Evolutionary conservation across 129 eudicot species (phyloP), one percentile per base, ranked within the genome.

Genomic region (Tagetes patula): DNA sequence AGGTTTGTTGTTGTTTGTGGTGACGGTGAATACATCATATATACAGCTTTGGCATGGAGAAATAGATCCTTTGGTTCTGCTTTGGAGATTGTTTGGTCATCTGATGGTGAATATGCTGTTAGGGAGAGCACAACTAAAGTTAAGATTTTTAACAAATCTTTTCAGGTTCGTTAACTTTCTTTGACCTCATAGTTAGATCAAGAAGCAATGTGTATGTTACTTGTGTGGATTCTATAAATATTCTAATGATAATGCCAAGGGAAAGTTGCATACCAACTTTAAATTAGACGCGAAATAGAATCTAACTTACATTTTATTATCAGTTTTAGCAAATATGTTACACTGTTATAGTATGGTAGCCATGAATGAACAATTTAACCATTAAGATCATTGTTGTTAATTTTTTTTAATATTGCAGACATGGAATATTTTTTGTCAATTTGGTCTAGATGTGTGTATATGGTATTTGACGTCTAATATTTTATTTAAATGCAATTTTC

Each of bases 1-100:
- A 87, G 98, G 87, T 92, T 92, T 75, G 98, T 92, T 80, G 98
- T 92, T 70, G 97, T 87, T 13, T 89, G 97, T 64, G 97, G 97
- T 47, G 97, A 92, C 78, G 97, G 97, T 79, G 97, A 92, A 69
- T 92, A 89, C 82, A 89, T 92, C 76, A 92, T 89, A 67, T 92
- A 92, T 56, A 92, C 97, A 55, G 96, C 97, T 75, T 81, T 92
- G 80, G 97, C 97, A 75, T 92, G 97, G 97, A 89, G 97, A 77
- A 92, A 92, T 65, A 86, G 96, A 81, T 92, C 97, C 47, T 92
- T 86, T 82, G 97, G 97, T 69, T 87, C 98, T 55, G 98, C 96
- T 34, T 69, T 92, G 90, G 98, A 92, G 82, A 81, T 92, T 73
- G 98, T 85, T 56, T 92, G 96, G 96, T 92, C 98, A 72, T 72